Evolutionary conservation across 2,329 filamentous ascomycete species (phyloP).

Genomic region (Talaromyces sp.): DNA sequence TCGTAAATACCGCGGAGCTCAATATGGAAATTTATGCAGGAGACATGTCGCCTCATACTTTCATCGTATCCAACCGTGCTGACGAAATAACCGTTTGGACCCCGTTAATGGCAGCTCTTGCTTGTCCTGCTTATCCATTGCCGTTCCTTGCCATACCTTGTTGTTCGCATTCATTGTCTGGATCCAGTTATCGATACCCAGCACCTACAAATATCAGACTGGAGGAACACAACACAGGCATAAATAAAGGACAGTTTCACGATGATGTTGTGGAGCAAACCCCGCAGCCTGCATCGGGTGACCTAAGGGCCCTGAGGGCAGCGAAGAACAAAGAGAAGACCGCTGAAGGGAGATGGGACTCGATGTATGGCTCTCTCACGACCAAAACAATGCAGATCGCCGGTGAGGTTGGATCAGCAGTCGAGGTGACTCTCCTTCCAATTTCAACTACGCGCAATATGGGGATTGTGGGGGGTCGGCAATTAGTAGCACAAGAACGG

Average conservation of each 20-base stretch:
- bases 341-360: conserved; percentile 51
- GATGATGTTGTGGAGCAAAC: conserved; percentile 19
- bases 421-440: conserved; percentile 82
- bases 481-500: conserved; percentile 19
- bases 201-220: conserved; percentile 21
- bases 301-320: conserved; percentile 43
- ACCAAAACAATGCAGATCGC: conserved; percentile 74
- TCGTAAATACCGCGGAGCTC: conserved; percentile 14
- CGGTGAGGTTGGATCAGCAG: conserved; percentile 69
- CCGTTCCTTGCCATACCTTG: conserved; percentile 94
- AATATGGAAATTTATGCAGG: conserved; percentile 52
- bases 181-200: conserved; percentile 66
- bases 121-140: conserved; percentile 58
- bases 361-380: conserved; percentile 81
- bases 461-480: conserved; percentile 70
- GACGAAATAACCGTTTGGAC: conserved; percentile 98
- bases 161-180: conserved; percentile 85
- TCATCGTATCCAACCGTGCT: conserved; percentile 95
- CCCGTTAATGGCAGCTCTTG: conserved; percentile 75
- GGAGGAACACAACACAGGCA: conserved; percentile 47
- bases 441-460: conserved; percentile 92
- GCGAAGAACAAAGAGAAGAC: conserved; percentile 36
- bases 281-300: conserved; percentile 40
- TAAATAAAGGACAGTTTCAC: conserved; percentile 16
- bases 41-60: conserved; percentile 71